phyloP scores from a whole-genome alignment of 2,329 filamentous ascomycete species.

The Xylaria multiplex region DNA sequence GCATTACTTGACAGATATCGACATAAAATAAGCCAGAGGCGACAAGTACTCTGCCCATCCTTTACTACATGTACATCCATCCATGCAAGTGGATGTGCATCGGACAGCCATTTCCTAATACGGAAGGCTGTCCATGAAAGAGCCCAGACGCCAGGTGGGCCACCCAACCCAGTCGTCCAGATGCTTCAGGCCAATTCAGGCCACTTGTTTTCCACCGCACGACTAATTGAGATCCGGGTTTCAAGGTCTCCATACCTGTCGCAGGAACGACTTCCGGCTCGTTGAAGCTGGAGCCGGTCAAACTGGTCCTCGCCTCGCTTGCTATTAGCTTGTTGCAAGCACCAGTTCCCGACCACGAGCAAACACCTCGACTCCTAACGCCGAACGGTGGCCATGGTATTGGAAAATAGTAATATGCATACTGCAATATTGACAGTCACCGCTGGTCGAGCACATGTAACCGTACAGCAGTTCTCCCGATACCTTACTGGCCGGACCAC shows the following conservation, averaged over 20 bases:
- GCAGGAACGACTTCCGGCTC: conserved; percentile 47
- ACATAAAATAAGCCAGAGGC: neutral
- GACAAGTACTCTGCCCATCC: conserved; percentile 26
- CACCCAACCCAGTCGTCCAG: conserved; percentile 34
- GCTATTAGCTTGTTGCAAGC: conserved; percentile 17
- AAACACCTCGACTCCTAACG: conserved; percentile 20
- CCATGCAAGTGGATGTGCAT: conserved; percentile 24
- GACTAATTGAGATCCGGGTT: conserved; percentile 39
- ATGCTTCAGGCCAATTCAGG: conserved; percentile 25
- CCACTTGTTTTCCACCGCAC: neutral
- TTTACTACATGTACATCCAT: conserved; percentile 27
- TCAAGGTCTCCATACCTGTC: conserved; percentile 40
- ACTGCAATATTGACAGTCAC: conserved; percentile 38
- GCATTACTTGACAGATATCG: conserved; percentile 30
- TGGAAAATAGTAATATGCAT: conserved; percentile 35
- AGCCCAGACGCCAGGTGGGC: conserved; percentile 36
- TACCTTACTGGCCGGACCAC: conserved; percentile 24
- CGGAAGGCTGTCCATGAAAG: conserved; percentile 32
- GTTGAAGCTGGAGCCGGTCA: conserved; percentile 32
- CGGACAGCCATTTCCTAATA: conserved; percentile 31
- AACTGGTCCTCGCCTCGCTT: conserved; percentile 20
- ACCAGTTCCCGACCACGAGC: conserved; percentile 13
- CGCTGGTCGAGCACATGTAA: conserved; percentile 31
- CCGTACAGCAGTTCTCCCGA: conserved; percentile 1
- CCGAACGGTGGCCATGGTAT: conserved; percentile 33